These are phyloP conservation scores for Asterochloris sp. DNA, from an alignment of 139 green algal species.

Conservation along the genomic window DNA sequence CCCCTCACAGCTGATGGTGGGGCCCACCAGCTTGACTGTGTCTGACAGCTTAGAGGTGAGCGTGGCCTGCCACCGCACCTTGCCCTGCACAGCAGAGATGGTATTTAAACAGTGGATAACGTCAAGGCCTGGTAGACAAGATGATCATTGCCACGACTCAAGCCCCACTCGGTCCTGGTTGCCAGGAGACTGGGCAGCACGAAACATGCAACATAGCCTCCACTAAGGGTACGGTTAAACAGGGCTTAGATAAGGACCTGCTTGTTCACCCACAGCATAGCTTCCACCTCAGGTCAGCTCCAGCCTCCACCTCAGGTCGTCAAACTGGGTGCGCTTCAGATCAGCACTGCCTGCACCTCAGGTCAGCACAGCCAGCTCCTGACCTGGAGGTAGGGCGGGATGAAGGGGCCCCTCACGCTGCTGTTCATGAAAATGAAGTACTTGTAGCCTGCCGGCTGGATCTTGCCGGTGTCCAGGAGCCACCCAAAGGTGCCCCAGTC, in stretches of 20 bases:
- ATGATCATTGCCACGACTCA: too few relatives aligned
- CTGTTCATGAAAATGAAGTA: constrained; percentile 70
- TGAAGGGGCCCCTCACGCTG: constrained; percentile 48
- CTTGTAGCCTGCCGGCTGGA: constrained; percentile 26
- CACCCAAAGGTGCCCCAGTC: constrained; percentile 44
- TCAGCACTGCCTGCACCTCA: neutral
- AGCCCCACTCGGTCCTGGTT: too few relatives aligned
- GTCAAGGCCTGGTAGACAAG: too few relatives aligned
- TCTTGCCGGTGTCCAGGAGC: constrained; percentile 21
- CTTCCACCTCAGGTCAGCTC: too few relatives aligned
- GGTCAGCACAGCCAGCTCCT: neutral
- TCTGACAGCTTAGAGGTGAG: constrained; percentile 42
- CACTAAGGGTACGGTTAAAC: too few relatives aligned
- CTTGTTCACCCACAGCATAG: too few relatives aligned
- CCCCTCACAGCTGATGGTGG: constrained; percentile 74
- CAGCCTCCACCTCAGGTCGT: too few relatives aligned
- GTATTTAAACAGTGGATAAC: too few relatives aligned
- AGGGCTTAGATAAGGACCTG: too few relatives aligned
- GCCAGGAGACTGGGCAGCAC: too few relatives aligned
- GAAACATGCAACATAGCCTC: too few relatives aligned
- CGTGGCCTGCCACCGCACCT: constrained; percentile 55
- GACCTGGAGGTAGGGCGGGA: constrained; percentile 28
- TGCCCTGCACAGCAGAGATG: constrained; percentile 27
- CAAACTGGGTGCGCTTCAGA: neutral
- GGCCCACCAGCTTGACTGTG: constrained; percentile 64